Base-by-base conservation (phyloP, 176 grass and related monocot genomes). In the Puya raimondii region DNA sequence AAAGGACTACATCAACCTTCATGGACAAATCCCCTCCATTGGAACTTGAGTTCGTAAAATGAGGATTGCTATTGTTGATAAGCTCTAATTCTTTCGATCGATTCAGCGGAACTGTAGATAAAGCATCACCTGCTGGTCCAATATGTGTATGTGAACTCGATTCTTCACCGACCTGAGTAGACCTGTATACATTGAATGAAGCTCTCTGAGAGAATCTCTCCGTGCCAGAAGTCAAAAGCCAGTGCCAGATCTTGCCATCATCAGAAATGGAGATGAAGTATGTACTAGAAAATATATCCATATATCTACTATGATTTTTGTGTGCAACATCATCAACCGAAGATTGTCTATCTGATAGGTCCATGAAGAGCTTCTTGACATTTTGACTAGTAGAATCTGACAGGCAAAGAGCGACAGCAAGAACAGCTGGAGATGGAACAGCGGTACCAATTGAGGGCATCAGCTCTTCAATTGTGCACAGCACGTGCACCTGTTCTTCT, bases 211-310 rank as follows among this genome's bases (percentile, higher is more conserved):
- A 63, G 67, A 57, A 52, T 64, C 66, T 53, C 72, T 76, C 47
- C 56, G 81, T 86, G 65, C 87, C 84, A 97, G 85, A 81, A 81
- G 72, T 85, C 65, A 97, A 80, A 75, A 88, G 78, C 93, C 93
- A 97, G 50, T 85, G 84, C 88, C 93, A 97, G 68, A 97, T 83
- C 66, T 92, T 97, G 12, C 93, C 93, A 78, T 97, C 93, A 79
- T 97, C 93, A 72, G 89, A 92, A 76, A 97, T 81, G 7, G 85
- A 84, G 3, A 91, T 87, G 48, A 97, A 47, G 76, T 83, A 87
- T 79, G 86, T 81, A 26, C 64, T 77, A 3, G 10, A 25, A 54
- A 50, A n/a, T 64, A 52, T 50, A 68, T 68, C 64, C 48, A 50
- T 64, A 10, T 68, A 65, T 74, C 68, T 68, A 49, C 53, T 51